Evolutionary conservation across 768 basidiomycete species (phyloP).

Genomic region (Suillus subluteus): DNA sequence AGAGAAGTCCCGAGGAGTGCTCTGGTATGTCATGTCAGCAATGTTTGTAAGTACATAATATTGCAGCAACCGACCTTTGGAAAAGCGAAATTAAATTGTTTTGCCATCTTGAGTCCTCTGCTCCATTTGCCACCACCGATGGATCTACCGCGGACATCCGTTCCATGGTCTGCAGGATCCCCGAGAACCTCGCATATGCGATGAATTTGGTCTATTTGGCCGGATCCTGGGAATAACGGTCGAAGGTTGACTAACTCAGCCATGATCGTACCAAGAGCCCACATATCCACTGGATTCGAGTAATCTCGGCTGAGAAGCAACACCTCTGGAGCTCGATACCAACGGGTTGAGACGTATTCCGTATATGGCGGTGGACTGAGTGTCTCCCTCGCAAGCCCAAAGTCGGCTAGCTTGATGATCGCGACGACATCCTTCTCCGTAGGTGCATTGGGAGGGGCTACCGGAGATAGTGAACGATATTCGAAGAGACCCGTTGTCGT

Average conservation of each 20-base stretch:
- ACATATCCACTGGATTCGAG: constrained; percentile 98
- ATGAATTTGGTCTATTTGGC: constrained; percentile 90
- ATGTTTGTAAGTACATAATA: constrained; percentile 1
- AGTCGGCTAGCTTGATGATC: constrained; percentile 97
- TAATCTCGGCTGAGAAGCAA: constrained; percentile 90
- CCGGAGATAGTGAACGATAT: constrained; percentile 81
- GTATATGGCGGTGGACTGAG: constrained; percentile 91
- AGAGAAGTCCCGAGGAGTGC: constrained; percentile 65
- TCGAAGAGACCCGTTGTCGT: constrained; percentile 96
- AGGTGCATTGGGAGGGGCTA: constrained; percentile 61
- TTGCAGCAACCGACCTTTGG: constrained; percentile 66
- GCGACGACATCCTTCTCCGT: constrained; percentile 94
- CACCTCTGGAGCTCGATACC: constrained; percentile 99
- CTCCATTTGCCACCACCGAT: constrained; percentile 90
- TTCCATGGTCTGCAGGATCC: constrained; percentile 86
- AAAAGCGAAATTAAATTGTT: constrained; percentile 83
- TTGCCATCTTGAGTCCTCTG: constrained; percentile 85
- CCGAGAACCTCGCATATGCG: constrained; percentile 93
- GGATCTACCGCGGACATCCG: constrained; percentile 66
- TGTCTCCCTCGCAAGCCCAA: constrained; percentile 93
- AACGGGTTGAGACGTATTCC: constrained; percentile 98
- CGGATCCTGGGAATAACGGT: constrained; percentile 92
- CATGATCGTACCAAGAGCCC: constrained; percentile 98
- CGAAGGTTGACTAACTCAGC: constrained; percentile 94
- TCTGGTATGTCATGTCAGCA: constrained; percentile 42